A percentile compares a stretch with the other conserved stretches of the same genome.
Conservation (phyloP, 164 flowering plant genomes). For the Vitis labrusca region DNA sequence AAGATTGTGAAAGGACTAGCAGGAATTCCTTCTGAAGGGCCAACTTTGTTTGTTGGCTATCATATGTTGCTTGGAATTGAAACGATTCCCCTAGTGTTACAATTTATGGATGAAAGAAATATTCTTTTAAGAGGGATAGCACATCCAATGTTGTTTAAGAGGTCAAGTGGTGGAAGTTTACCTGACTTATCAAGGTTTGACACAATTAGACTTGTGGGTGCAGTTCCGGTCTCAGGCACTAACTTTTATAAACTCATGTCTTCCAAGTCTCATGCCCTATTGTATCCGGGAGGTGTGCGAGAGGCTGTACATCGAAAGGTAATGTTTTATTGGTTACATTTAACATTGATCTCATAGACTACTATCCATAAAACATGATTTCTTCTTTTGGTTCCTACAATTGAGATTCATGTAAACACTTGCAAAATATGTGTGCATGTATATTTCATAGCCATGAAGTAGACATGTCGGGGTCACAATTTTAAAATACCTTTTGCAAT, state of each 20-base stretch:
- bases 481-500: too few relatives aligned
- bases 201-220: constrained; percentile 54
- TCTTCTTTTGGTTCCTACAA: not conserved
- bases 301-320: constrained; percentile 86
- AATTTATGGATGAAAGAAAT: constrained; percentile 20
- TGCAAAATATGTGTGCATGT: not conserved
- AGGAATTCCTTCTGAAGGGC: constrained; percentile 34
- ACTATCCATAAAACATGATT: too few relatives aligned
- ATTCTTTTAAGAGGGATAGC: constrained; percentile 27
- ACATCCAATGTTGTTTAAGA: constrained; percentile 44
- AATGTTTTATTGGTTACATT: not conserved
- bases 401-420: not conserved
- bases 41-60: constrained; percentile 31
- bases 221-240: constrained; percentile 61
- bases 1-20: constrained; percentile 31
- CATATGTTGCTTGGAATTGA: constrained; percentile 33
- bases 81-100: constrained; percentile 1
- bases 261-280: constrained; percentile 51
- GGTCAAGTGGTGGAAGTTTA: constrained; percentile 27
- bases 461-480: too few relatives aligned
- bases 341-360: too few relatives aligned
- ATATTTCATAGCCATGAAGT: not conserved
- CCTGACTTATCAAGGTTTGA: constrained; percentile 40
- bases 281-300: constrained; percentile 75
- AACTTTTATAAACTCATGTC: constrained; percentile 55